These are phyloP conservation scores for Pythium aphanidermatum DNA, from an alignment of 352 stramenopile species.

Conservation along the genomic window DNA sequence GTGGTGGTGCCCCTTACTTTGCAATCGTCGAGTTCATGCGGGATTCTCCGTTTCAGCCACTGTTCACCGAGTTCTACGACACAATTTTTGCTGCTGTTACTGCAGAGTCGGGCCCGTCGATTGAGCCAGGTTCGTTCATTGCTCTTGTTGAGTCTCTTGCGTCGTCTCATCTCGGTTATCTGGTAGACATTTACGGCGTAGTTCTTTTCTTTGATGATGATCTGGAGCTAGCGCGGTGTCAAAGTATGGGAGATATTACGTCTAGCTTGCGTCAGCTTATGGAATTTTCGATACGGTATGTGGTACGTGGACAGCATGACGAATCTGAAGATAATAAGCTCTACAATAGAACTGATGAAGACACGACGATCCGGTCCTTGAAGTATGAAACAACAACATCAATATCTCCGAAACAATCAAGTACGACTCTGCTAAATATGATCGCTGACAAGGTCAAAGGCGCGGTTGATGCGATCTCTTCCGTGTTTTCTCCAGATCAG, in stretches of 20 bases:
- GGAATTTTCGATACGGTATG: constrained; percentile 33
- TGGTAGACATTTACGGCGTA: constrained; percentile 48
- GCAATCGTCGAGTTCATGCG: constrained; percentile 41
- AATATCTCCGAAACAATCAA: constrained; percentile 1
- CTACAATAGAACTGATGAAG: not conserved
- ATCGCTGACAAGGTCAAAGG: constrained; percentile 21
- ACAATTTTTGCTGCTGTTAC: constrained; percentile 39
- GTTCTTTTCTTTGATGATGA: constrained; percentile 64
- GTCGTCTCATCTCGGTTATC: not conserved
- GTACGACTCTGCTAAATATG: constrained; percentile 20
- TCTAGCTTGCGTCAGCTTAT: constrained; percentile 27
- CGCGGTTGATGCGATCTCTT: constrained; percentile 23
- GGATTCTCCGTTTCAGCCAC: constrained; percentile 14
- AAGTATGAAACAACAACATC: constrained; percentile 2
- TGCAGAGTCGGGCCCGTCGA: constrained; percentile 18
- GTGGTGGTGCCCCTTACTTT: constrained; percentile 36
- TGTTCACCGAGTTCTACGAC: constrained; percentile 53
- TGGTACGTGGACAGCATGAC: not conserved
- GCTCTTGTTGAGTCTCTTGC: not conserved
- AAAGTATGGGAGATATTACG: constrained; percentile 45
- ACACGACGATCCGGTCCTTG: not conserved
- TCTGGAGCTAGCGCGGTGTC: constrained; percentile 53
- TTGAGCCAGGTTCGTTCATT: constrained; percentile 27
- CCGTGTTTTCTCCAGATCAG: constrained; percentile 19
- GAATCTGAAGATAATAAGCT: constrained; percentile 1